Percentiles rank a stretch among this genome's conserved stretches.
These are phyloP conservation scores for Voacanga thouarsii DNA, from an alignment of 257 asterid species.

Conservation along the genomic window DNA sequence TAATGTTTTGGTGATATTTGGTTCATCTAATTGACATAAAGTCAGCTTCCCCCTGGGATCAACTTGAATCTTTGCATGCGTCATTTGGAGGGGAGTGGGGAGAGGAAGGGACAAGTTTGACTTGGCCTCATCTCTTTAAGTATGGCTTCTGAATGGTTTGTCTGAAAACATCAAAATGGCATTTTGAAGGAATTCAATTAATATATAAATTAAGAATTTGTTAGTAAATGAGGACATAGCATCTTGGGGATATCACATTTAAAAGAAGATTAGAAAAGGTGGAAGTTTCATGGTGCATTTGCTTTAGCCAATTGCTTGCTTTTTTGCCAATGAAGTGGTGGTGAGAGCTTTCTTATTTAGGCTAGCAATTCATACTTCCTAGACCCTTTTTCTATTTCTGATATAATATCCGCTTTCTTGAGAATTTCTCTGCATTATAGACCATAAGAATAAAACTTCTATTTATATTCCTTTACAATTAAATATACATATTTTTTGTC, in stretches of 20 bases:
- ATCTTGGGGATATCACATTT: not conserved
- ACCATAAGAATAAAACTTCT: not conserved
- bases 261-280: not conserved
- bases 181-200: not conserved
- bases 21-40: not conserved
- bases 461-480: not conserved
- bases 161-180: not conserved
- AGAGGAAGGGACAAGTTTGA: not conserved
- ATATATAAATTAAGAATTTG: not conserved
- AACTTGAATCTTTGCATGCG: not conserved
- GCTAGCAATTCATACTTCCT: not conserved
- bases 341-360: not conserved
- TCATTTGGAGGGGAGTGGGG: not conserved
- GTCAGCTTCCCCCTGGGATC: slow-evolving; percentile 1
- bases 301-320: not conserved
- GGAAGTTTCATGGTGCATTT: not conserved
- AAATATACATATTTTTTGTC: not conserved
- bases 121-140: not conserved
- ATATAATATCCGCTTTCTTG: not conserved
- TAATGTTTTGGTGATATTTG: not conserved
- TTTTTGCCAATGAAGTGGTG: not conserved
- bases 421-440: not conserved
- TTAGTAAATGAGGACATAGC: not conserved
- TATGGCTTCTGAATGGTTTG: not conserved
- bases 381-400: not conserved